Evolutionary conservation across 345 rosid species (phyloP).

Genomic region (Rhizophora apiculata): DNA sequence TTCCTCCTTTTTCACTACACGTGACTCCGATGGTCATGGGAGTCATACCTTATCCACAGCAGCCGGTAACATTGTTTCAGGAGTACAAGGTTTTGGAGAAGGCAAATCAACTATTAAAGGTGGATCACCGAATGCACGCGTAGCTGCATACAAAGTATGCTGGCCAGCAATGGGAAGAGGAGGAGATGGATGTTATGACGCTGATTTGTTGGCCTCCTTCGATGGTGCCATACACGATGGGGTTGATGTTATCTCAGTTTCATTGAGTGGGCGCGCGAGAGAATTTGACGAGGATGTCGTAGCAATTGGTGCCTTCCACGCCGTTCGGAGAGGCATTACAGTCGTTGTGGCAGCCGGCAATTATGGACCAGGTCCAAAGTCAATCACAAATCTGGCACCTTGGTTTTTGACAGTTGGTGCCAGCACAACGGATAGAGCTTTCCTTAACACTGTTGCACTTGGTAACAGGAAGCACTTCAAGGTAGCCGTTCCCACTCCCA

Average conservation of each 20-base stretch:
- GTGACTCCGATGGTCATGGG: slow-evolving; percentile 56
- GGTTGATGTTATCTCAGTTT: slow-evolving; percentile 51
- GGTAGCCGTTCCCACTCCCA: slow-evolving; percentile 2
- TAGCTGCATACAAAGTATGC: slow-evolving; percentile 60
- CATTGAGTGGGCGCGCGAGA: slow-evolving; percentile 28
- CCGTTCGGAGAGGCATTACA: background rate
- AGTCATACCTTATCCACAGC: slow-evolving; percentile 65
- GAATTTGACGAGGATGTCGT: background rate
- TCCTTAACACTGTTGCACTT: background rate
- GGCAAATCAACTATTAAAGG: slow-evolving; percentile 69
- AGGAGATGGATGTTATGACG: slow-evolving; percentile 34
- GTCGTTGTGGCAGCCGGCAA: background rate
- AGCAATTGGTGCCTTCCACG: background rate
- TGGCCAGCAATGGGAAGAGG: slow-evolving; percentile 36
- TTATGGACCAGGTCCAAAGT: background rate
- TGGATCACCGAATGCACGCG: slow-evolving; percentile 58
- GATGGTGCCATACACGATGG: slow-evolving; percentile 60
- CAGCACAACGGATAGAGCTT: slow-evolving; percentile 6
- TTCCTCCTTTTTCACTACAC: slow-evolving; percentile 23
- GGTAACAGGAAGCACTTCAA: slow-evolving; percentile 12
- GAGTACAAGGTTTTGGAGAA: slow-evolving; percentile 38
- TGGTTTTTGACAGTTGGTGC: slow-evolving; percentile 13
- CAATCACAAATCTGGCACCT: slow-evolving; percentile 9
- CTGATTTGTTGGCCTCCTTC: slow-evolving; percentile 54
- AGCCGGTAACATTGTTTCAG: slow-evolving; percentile 46